Evolutionary conservation across 140 eudicot species (phyloP), one percentile per base, ranked within the genome.

Genomic region (Senecio squalidus): DNA sequence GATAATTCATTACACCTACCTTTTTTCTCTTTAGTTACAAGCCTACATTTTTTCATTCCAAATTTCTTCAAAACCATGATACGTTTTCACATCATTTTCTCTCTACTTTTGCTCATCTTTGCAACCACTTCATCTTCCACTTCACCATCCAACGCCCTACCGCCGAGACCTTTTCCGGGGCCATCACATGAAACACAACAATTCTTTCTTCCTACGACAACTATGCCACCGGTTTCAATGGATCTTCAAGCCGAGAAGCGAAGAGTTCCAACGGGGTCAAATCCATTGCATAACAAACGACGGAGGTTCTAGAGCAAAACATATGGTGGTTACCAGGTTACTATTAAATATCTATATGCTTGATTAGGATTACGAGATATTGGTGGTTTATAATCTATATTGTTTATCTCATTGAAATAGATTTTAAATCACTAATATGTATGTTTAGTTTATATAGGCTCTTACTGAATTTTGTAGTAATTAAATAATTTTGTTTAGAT

Each of bases 221-320:
- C 55, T 6, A 58, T 40, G 46, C 36, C 75, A 36, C 77, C 84
- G 26, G 29, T 21, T 0, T 59, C 58, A 33, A 24, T 66, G 4
- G 80, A 46, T 40, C 68, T 78, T 46, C 55, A 41, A 39, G 67
- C 89, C 2, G 64, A 75, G 78, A 78, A 67, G 48, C 58, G 85
- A 31, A 60, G 38, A 34, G 85, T 78, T 21, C 89, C 89, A 15
- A 82, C 89, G 0, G 89, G 89, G 21, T 78, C 89, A 23, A 82
- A 82, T 67, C 89, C 85, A 31, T 70, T 82, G 15, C 89, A 82
- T 50, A 82, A 82, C 67, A 68, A 39, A 60, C 72, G 89, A 36
- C 72, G 89, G 29, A 67, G 60, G 69, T 10, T 46, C 41, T 53
- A 70, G 22, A 66, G 8, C 31, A 17, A n/a, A n/a, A n/a, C n/a